Evolutionary conservation across 148 eudicot genomes (phyloP).

Genomic region (Vaccinium darrowii): DNA sequence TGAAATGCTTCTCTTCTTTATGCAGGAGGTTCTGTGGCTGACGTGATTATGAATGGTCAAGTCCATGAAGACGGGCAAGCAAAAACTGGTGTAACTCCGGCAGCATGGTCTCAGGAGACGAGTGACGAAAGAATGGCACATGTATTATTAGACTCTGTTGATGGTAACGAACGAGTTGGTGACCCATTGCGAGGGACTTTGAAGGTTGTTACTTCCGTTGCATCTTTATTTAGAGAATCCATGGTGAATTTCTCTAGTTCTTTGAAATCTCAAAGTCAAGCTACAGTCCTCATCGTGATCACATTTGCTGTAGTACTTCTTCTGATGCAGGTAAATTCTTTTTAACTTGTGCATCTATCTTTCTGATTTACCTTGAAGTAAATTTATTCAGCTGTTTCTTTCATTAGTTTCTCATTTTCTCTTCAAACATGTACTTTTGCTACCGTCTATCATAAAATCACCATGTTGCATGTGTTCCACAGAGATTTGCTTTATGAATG

Average conservation of each 20-base stretch:
- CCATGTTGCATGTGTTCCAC: background rate
- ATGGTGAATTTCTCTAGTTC: slow-evolving; percentile 32
- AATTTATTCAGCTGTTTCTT: background rate
- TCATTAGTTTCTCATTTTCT: background rate
- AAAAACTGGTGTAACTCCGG: slow-evolving; percentile 28
- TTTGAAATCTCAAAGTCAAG: slow-evolving; percentile 36
- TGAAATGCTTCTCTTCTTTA: background rate
- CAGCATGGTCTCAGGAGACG: slow-evolving; percentile 18
- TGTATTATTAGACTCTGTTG: slow-evolving; percentile 23
- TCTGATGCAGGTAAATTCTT: slow-evolving; percentile 59
- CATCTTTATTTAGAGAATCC: slow-evolving; percentile 40
- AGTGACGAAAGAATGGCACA: slow-evolving; percentile 27
- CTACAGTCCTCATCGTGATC: slow-evolving; percentile 35
- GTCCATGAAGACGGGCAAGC: slow-evolving; percentile 29
- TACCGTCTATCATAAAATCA: background rate
- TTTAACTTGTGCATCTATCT: slow-evolving; percentile 8
- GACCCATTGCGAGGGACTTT: slow-evolving; percentile 23
- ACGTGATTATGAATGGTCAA: slow-evolving; percentile 30
- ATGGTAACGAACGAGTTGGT: slow-evolving; percentile 28
- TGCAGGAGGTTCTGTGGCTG: slow-evolving; percentile 27
- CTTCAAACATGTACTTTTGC: background rate
- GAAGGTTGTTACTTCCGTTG: slow-evolving; percentile 26
- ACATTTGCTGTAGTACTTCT: slow-evolving; percentile 50
- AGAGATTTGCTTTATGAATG: background rate
- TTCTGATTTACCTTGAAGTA: slow-evolving; percentile 1